Evolutionary conservation across 768 basidiomycete species (phyloP), one percentile per base, ranked within the genome.

Genomic region (Phylloporus rhodoxanthus): DNA sequence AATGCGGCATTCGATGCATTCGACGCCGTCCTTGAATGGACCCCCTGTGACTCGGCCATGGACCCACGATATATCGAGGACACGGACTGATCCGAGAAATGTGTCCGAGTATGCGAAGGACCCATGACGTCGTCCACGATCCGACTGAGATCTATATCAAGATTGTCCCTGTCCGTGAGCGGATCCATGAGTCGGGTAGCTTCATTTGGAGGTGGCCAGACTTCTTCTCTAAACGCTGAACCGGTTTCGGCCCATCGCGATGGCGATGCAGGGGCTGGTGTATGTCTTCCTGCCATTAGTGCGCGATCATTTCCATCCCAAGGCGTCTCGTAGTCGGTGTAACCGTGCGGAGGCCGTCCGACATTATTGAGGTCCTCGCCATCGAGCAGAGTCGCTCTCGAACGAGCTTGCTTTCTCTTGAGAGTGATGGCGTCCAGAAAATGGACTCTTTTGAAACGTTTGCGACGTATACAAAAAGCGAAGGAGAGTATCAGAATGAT

Each of bases 81-180:
- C 8, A 67, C 40, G 8, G 65, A 65, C 20, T 45, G 51, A 19
- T 55, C 51, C 15, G 65, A 60, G 19, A 46, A 67, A 46, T 65
- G 65, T 0, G 1, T 47, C 0, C 44, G 52, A 1, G 47, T 3
- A 0, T 42, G 0, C 0, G 64, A 39, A 4, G 73, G 71, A 2
- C 77, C 77, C 77, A 78, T 78, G 1, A 78, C 70, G 42, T 76
- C 71, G 47, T 75, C 70, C 8, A 78, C 72, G 41, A 79, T 76
- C 8, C 56, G 64, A n/a, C 63, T 46, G 8, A 76, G 57, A 45
- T 73, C 72, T 29, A 75, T 50, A 23, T 73, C 67, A 21, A 69
- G 11, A 2, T 47, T 44, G 10, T 45, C 50, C 28, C 38, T 20
- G 38, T 28, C 26, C 2, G 45, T 21, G 25, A 62, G 21, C 0